These are phyloP conservation scores for Komagataella phaffii DNA, from an alignment of 805 yeast species.

Conservation along the genomic window DNA sequence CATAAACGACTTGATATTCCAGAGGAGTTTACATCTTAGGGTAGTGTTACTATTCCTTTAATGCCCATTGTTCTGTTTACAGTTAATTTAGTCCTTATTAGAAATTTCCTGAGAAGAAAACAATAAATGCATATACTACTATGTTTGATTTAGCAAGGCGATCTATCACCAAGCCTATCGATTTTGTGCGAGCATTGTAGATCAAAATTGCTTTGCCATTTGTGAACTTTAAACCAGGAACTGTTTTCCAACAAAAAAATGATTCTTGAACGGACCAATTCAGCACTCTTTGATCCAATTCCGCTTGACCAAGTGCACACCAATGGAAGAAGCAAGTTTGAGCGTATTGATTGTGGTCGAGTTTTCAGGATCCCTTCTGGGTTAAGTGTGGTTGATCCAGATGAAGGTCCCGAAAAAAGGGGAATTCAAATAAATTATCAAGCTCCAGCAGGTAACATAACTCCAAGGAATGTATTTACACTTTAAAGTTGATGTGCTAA, in stretches of 20 bases:
- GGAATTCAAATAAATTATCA: constrained; percentile 2
- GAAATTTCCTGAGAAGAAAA: neutral
- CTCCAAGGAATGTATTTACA: neutral
- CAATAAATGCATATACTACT: neutral
- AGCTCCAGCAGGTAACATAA: constrained; percentile 2
- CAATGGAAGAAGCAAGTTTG: neutral
- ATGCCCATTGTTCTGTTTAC: neutral
- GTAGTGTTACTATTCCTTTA: neutral
- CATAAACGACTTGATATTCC: neutral
- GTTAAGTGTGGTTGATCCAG: neutral
- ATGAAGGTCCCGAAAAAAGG: constrained; percentile 1
- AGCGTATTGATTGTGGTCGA: neutral
- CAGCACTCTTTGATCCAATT: neutral
- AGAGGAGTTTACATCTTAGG: neutral
- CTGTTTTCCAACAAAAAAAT: neutral
- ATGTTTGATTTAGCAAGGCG: neutral
- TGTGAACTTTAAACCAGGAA: neutral
- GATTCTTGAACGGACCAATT: neutral
- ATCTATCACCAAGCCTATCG: neutral
- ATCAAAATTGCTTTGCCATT: neutral
- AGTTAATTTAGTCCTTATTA: neutral
- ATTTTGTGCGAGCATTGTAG: neutral
- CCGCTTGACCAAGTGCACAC: neutral
- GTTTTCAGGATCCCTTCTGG: neutral
- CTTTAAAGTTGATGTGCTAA: neutral